These are phyloP conservation scores for Ogataea nitratoaversa DNA, from an alignment of 805 yeast species.

Conservation along the genomic window DNA sequence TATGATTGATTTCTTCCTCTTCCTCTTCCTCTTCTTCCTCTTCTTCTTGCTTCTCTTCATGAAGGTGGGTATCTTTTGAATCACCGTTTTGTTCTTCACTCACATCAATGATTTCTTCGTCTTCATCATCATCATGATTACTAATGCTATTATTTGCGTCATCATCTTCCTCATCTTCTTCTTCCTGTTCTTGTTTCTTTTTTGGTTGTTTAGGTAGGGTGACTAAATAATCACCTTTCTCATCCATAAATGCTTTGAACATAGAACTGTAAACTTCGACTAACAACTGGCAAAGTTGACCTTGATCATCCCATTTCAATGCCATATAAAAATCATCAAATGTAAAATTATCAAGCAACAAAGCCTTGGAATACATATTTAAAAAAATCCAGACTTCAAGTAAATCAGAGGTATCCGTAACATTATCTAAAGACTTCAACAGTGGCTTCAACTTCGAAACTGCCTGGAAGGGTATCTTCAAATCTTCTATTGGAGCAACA, in stretches of 20 bases:
- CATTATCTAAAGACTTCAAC: conserved; percentile 19
- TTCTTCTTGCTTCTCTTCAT: conserved; percentile 20
- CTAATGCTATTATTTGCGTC: conserved; percentile 6
- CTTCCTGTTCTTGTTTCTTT: conserved; percentile 18
- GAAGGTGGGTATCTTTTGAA: conserved; percentile 23
- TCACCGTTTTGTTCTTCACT: conserved; percentile 20
- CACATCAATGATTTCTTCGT: too few species aligned
- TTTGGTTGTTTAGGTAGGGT: conserved; percentile 26
- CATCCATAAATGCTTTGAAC: conserved; percentile 49
- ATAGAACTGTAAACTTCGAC: conserved; percentile 69
- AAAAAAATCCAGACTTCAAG: conserved; percentile 74
- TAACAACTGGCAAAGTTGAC: conserved; percentile 47
- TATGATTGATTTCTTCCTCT: conserved; percentile 33
- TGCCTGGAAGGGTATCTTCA: conserved; percentile 26
- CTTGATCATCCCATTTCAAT: conserved; percentile 43
- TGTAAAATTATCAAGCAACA: conserved; percentile 66
- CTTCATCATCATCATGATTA: conserved; percentile 11
- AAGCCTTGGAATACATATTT: conserved; percentile 62
- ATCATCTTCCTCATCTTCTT: conserved; percentile 21
- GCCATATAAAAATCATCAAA: conserved; percentile 73
- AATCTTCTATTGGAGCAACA: conserved; percentile 28
- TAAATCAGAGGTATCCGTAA: conserved; percentile 36
- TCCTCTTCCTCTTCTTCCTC: conserved; percentile 23
- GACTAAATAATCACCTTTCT: conserved; percentile 28
- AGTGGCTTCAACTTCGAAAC: conserved; percentile 22